Evolutionary conservation across 441 rosid species (phyloP).

Genomic region (Syzygium malaccense): DNA sequence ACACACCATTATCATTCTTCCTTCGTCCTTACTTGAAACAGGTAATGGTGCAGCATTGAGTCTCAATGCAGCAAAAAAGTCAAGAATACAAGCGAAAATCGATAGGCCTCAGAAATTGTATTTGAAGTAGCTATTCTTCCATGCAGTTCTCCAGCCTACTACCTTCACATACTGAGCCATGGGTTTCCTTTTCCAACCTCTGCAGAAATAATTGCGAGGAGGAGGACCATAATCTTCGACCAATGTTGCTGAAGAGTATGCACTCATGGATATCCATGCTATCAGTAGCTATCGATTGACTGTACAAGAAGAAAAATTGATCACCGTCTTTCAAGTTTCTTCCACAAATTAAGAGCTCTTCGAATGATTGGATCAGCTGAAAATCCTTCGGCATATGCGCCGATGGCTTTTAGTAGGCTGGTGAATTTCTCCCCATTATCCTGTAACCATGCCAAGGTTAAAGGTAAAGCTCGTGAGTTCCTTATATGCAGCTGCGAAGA

Average conservation of each 20-base stretch:
- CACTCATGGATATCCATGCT: not conserved
- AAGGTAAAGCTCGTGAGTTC: not conserved
- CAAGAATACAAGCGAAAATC: not conserved
- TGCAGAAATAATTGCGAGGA: not conserved
- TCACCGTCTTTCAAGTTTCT: constrained; percentile 31
- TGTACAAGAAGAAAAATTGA: not conserved
- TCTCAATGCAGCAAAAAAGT: not conserved
- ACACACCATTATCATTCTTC: not conserved
- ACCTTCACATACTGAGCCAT: not conserved
- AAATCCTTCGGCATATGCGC: constrained; percentile 87
- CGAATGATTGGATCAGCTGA: constrained; percentile 73
- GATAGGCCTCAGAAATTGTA: not conserved
- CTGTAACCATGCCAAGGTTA: constrained; percentile 29
- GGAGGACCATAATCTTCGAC: not conserved
- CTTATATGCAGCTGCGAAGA: not conserved
- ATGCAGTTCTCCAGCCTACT: not conserved
- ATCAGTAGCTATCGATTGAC: not conserved
- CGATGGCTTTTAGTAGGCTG: constrained; percentile 61
- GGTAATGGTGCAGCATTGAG: not conserved
- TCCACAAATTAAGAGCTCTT: constrained; percentile 63
- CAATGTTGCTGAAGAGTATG: not conserved
- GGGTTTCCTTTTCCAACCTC: not conserved
- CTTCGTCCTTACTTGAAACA: not conserved
- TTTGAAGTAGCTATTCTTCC: not conserved
- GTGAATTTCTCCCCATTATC: constrained; percentile 80